A percentile compares a stretch with the other conserved stretches of the same genome.
These are phyloP conservation scores for Fusarium avenaceum DNA, from an alignment of 2,329 filamentous ascomycete genomes.

Conservation along the genomic window DNA sequence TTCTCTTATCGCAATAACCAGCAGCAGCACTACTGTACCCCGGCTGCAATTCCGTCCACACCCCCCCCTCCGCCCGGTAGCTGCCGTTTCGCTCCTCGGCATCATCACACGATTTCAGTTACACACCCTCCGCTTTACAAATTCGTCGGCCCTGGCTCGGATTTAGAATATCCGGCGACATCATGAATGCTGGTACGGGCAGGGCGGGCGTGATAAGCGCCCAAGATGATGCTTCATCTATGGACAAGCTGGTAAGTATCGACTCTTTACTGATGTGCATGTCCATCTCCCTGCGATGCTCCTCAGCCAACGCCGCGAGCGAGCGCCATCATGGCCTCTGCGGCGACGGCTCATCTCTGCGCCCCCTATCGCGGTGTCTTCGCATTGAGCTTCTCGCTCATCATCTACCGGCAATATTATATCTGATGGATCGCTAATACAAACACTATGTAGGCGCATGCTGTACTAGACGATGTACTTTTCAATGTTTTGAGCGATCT, in stretches of 20 bases:
- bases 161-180: slow-evolving; percentile 46
- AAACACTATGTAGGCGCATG: slow-evolving; percentile 64
- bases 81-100: slow-evolving; percentile 50
- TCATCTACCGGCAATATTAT: slow-evolving; percentile 3
- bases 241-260: slow-evolving; percentile 71
- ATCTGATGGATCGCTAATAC: slow-evolving; percentile 33
- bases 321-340: slow-evolving; percentile 24
- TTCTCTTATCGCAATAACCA: slow-evolving; percentile 20
- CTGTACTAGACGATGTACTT: slow-evolving; percentile 79
- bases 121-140: slow-evolving; percentile 51
- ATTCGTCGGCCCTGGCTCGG: slow-evolving; percentile 47
- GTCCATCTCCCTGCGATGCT: slow-evolving; percentile 31
- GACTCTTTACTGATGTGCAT: slow-evolving; percentile 23
- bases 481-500: slow-evolving; percentile 83
- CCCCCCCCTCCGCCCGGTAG: slow-evolving; percentile 49
- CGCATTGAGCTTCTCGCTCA: slow-evolving; percentile 9
- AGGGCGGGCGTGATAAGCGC: slow-evolving; percentile 71
- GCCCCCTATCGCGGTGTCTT: slow-evolving; percentile 25
- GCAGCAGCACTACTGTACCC: slow-evolving; percentile 35
- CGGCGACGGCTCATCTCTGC: slow-evolving; percentile 22
- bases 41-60: slow-evolving; percentile 46
- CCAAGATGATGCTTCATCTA: slow-evolving; percentile 63
- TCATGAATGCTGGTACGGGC: slow-evolving; percentile 62
- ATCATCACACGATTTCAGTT: slow-evolving; percentile 54
- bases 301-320: slow-evolving; percentile 4